Evolutionary conservation across 768 basidiomycete species (phyloP).

Genomic region (Termitomyces bulborhizus): DNA sequence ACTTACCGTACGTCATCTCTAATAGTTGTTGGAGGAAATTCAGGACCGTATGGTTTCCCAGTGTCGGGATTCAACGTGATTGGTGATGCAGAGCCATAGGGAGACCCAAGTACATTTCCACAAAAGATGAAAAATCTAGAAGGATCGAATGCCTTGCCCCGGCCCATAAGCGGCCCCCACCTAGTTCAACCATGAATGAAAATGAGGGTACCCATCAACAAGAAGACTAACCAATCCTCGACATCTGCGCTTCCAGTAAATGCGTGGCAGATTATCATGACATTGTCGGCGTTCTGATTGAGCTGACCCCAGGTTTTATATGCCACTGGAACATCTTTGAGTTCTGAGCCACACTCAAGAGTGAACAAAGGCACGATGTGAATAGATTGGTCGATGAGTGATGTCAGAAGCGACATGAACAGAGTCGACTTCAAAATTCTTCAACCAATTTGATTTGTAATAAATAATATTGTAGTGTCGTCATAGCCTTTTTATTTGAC

Average conservation of each 20-base stretch:
- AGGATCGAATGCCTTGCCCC: conserved; percentile 86
- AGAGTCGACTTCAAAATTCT: too few species aligned
- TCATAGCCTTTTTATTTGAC: too few species aligned
- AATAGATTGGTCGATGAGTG: conserved; percentile 36
- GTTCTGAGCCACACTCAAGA: conserved; percentile 70
- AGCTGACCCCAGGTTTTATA: conserved; percentile 97
- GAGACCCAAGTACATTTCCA: conserved; percentile 61
- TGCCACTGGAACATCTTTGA: conserved; percentile 81
- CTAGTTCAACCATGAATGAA: conserved; percentile 30
- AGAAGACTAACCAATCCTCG: conserved; percentile 80
- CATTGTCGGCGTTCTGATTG: conserved; percentile 75
- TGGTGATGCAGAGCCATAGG: conserved; percentile 91
- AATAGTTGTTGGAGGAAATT: conserved; percentile 88
- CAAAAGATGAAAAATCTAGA: conserved; percentile 72
- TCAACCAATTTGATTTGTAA: too few species aligned
- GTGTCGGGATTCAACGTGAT: conserved; percentile 80
- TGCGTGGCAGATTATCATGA: conserved; percentile 97
- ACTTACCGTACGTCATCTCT: conserved; percentile 86
- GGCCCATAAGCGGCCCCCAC: conserved; percentile 97
- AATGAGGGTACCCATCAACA: not conserved
- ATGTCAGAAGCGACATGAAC: conserved; percentile 10
- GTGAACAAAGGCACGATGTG: conserved; percentile 66
- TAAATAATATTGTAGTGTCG: too few species aligned
- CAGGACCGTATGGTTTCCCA: conserved; percentile 76
- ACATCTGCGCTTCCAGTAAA: conserved; percentile 97